A percentile compares a stretch with the other conserved stretches of the same genome.
These are phyloP conservation scores for Parietaria judaica DNA, from an alignment of 306 rosid species.

Conservation along the genomic window DNA sequence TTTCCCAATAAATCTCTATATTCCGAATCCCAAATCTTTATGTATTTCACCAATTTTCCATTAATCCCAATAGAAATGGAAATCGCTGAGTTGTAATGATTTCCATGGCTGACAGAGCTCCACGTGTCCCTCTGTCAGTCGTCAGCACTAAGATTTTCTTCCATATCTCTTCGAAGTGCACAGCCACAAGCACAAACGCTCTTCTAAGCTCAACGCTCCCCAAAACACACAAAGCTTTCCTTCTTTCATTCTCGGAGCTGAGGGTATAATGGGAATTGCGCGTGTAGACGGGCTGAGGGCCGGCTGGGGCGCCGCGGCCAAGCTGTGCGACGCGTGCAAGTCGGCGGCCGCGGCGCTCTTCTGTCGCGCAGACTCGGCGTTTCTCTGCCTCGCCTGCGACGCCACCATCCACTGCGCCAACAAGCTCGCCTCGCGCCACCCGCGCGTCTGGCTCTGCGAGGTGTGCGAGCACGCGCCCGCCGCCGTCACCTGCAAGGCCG, in stretches of 20 bases:
- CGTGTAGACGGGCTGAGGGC: slow-evolving; percentile 26
- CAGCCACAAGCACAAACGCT: not conserved
- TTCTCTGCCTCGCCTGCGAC: slow-evolving; percentile 76
- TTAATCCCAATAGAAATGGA: not conserved
- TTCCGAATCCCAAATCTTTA: too few relatives aligned
- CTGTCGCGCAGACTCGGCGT: slow-evolving; percentile 68
- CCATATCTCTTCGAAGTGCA: slow-evolving; percentile 22
- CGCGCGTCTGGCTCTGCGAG: slow-evolving; percentile 92
- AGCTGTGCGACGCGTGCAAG: slow-evolving; percentile 75
- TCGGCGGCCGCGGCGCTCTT: slow-evolving; percentile 44
- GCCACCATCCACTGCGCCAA: slow-evolving; percentile 57
- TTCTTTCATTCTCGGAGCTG: not conserved
- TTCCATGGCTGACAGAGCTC: slow-evolving; percentile 30
- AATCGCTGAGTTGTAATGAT: slow-evolving; percentile 7
- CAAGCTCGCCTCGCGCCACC: slow-evolving; percentile 57
- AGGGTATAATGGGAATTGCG: slow-evolving; percentile 43
- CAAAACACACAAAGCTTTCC: too few relatives aligned
- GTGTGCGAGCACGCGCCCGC: slow-evolving; percentile 97
- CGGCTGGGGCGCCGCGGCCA: slow-evolving; percentile 42
- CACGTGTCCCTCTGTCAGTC: slow-evolving; percentile 37
- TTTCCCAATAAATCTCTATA: too few relatives aligned
- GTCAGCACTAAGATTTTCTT: slow-evolving; percentile 46
- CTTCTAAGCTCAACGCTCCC: not conserved
- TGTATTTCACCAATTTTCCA: too few relatives aligned
- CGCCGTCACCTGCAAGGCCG: slow-evolving; percentile 88